These are phyloP conservation scores for Tremellales sp. DNA, from an alignment of 1,284 basidiomycete genomes.

Conservation along the genomic window DNA sequence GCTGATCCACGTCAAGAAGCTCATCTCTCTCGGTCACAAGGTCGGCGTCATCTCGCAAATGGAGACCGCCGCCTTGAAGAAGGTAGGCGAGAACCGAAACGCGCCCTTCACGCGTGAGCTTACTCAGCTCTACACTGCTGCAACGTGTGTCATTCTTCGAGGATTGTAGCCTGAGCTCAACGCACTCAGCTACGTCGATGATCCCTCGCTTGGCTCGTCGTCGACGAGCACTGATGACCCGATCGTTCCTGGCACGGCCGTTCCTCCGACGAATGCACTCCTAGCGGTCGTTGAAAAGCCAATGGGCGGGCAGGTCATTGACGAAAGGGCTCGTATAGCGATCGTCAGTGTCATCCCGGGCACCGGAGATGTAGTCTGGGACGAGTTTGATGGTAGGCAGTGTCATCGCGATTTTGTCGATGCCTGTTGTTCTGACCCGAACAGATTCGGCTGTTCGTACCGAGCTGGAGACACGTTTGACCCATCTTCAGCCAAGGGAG, in stretches of 20 bases:
- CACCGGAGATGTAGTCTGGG: constrained; percentile 88
- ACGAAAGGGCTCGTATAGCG: constrained; percentile 63
- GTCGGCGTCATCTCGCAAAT: constrained; percentile 88
- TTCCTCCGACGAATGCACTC: constrained; percentile 44
- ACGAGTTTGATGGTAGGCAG: constrained; percentile 71
- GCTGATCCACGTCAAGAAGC: constrained; percentile 80
- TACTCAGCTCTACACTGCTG: constrained; percentile 77
- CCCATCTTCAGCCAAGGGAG: constrained; percentile 79
- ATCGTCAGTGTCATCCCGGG: constrained; percentile 77
- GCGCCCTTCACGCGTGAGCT: constrained; percentile 76
- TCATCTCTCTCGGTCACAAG: constrained; percentile 82
- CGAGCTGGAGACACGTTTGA: constrained; percentile 79
- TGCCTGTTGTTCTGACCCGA: constrained; percentile 8
- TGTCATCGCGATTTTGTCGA: neutral
- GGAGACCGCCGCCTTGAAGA: constrained; percentile 94
- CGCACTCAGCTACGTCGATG: constrained; percentile 44
- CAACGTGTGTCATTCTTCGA: constrained; percentile 76
- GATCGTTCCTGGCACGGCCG: constrained; percentile 29
- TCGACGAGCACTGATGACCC: constrained; percentile 35
- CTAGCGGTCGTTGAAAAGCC: constrained; percentile 62
- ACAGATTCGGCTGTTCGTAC: constrained; percentile 73
- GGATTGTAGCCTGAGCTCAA: constrained; percentile 21
- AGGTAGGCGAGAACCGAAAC: constrained; percentile 75
- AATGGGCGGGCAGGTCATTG: constrained; percentile 54
- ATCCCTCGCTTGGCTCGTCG: constrained; percentile 34